Evolutionary conservation across 768 basidiomycete species (phyloP), one percentile per base, ranked within the genome.

Genomic region (Vararia minispora): DNA sequence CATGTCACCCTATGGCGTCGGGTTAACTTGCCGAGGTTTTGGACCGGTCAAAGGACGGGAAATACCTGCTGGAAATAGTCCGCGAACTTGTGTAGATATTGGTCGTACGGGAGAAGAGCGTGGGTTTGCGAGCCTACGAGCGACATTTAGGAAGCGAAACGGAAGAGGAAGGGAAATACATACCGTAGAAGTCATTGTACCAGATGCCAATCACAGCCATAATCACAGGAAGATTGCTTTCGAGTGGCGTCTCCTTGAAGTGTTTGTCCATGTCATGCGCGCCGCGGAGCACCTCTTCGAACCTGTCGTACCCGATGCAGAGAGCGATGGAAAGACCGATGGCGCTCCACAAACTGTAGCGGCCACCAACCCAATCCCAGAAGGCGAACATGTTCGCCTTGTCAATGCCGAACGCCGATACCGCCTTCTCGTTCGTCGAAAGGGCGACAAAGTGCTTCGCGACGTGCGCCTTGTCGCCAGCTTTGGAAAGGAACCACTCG

Each of bases 361-460:
- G 77, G 20, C 95, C 95, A 45, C 95, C 95, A 46, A 99, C 95
- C 95, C 95, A 99, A 62, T 98, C 95, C 94, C 94, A 99, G 76
- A 99, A 98, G 57, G 84, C 79, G 76, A 99, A 99, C 92, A 99
- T 99, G 66, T 97, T 97, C 49, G 72, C 71, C 43, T 78, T 59
- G 32, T 81, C 69, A 54, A 99, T 99, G 28, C 95, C 95, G 54
- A 99, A 99, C 3, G 71, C 76, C 13, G 87, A 85, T 40, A 98
- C 95, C 9, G 86, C 89, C 55, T 79, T 74, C 36, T 89, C 89
- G 62, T 99, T 99, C 41, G 95, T 99, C 53, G 87, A 91, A 41
- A 99, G 77, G 3, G 95, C 95, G 28, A 97, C 92, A 57, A 99
- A 99, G 68, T 99, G 95, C 66, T 97, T 98, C 44, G 94, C 90